Evolutionary conservation across 805 yeast genomes (phyloP).

Genomic region (Starmerella floricola): DNA sequence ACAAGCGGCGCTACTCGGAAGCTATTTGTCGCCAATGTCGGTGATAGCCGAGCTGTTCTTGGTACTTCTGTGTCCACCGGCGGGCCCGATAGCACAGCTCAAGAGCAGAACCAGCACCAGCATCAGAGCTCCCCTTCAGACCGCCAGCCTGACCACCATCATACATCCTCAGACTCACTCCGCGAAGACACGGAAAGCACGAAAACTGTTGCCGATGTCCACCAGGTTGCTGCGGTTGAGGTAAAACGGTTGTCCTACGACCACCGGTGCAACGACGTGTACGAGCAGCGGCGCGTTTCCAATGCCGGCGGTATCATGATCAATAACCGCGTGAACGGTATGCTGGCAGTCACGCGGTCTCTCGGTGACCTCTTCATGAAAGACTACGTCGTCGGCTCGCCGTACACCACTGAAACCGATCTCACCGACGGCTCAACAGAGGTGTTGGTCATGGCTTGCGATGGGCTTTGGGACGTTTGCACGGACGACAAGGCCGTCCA

Average conservation of each 20-base stretch:
- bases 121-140: not conserved
- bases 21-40: slow-evolving; percentile 89
- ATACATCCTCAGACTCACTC: not conserved
- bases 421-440: slow-evolving; percentile 60
- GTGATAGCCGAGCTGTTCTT: slow-evolving; percentile 38
- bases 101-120: not conserved
- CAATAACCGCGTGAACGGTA: slow-evolving; percentile 89
- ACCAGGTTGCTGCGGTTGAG: slow-evolving; percentile 34
- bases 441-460: slow-evolving; percentile 83
- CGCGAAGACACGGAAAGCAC: slow-evolving; percentile 4
- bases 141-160: not conserved
- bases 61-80: not conserved
- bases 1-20: slow-evolving; percentile 36
- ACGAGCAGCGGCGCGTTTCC: slow-evolving; percentile 65
- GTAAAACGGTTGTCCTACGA: slow-evolving; percentile 80
- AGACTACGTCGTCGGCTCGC: slow-evolving; percentile 74
- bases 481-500: slow-evolving; percentile 76
- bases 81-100: not conserved
- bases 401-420: slow-evolving; percentile 82
- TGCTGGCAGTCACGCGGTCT: slow-evolving; percentile 86
- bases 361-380: slow-evolving; percentile 91
- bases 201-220: slow-evolving; percentile 14
- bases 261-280: slow-evolving; percentile 76
- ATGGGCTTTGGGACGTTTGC: slow-evolving; percentile 93
- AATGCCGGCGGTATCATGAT: slow-evolving; percentile 75